Base-by-base conservation (phyloP, 2,329 filamentous ascomycete species). In the Sphaerostilbella broomeana region DNA sequence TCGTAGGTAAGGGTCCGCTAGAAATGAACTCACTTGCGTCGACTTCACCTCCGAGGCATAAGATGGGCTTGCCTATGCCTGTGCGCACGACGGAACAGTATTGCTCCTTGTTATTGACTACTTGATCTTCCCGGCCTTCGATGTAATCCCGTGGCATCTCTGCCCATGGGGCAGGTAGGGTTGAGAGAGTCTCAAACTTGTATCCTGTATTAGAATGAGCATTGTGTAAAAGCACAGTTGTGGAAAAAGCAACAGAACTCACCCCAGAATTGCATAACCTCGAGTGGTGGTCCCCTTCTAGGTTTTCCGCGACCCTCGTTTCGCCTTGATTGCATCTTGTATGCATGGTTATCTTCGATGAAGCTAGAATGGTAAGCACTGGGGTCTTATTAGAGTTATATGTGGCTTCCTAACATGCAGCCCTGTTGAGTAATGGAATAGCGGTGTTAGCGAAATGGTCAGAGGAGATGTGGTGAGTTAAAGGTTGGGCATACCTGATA, bases 71-170 rank as follows among this genome's bases (percentile, higher is more conserved):
- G 2, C 89, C 90, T 40, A 98, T 84, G 0, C 86, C 86, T 0
- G 90, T 97, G 25, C 81, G 79, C 1, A 95, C 89, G 15, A 98
- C 77, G 3, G 89, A 95, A 65, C 92, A 98, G 67, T 97, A 97
- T 57, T 98, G 92, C 1, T 86, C 84, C 55, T 88, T 79, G 59
- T 97, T 98, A 59, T 82, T 89, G 35, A 95, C 89, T 7, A 81
- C 55, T 39, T 83, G 70, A 3, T 77, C 60, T 29, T 84, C 78
- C 19, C 92, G 79, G 40, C 64, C 67, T 57, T 95, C 89, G 47
- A 98, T 95, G 43, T 81, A 78, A 1, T 85, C 81, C 40, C 86
- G 77, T 1, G 79, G 67, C 0, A 78, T 82, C 41, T 83, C 75
- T 38, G 74, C 79, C 80, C 89, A 95, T 1, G 82, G 75, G 3